A percentile compares a stretch with the other conserved stretches of the same genome.
phyloP scores from a whole-genome alignment of 805 yeast genomes.

The Tetrapisispora nanseiensis region DNA sequence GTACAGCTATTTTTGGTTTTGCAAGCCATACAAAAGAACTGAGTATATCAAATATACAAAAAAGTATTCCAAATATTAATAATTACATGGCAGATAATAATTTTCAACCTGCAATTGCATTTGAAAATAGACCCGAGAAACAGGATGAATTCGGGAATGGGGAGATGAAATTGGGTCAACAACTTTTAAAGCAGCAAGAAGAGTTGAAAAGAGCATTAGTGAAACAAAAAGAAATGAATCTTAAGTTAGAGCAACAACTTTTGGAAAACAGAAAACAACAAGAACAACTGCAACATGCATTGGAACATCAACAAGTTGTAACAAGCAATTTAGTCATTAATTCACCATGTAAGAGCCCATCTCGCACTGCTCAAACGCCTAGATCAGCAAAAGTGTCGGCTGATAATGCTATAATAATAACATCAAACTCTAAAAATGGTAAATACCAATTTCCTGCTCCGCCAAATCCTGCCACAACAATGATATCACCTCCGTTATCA shows the following conservation, averaged over 20 bases:
- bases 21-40: constrained; percentile 53
- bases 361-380: constrained; percentile 7
- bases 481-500: constrained; percentile 3
- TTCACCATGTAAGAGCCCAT: constrained; percentile 4
- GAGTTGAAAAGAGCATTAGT: constrained; percentile 22
- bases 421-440: constrained; percentile 25
- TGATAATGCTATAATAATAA: constrained; percentile 17
- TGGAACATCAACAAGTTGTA: constrained; percentile 16
- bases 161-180: constrained; percentile 6
- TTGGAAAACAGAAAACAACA: constrained; percentile 24
- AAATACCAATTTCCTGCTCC: constrained; percentile 30
- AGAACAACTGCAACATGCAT: constrained; percentile 18
- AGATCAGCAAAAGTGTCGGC: constrained; percentile 4
- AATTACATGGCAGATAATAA: not conserved
- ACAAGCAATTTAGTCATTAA: constrained; percentile 1
- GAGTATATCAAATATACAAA: constrained; percentile 43
- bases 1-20: constrained; percentile 75
- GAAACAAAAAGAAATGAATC: constrained; percentile 24
- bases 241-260: constrained; percentile 22
- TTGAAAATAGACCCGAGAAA: not conserved
- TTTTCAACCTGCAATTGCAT: not conserved
- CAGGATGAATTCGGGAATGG: not conserved
- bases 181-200: constrained; percentile 20
- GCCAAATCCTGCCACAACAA: constrained; percentile 19
- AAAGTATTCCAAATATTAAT: not conserved